These are phyloP conservation scores for Chrysosporium queenslandicum DNA, from an alignment of 2,329 filamentous ascomycete species.

Conservation along the genomic window DNA sequence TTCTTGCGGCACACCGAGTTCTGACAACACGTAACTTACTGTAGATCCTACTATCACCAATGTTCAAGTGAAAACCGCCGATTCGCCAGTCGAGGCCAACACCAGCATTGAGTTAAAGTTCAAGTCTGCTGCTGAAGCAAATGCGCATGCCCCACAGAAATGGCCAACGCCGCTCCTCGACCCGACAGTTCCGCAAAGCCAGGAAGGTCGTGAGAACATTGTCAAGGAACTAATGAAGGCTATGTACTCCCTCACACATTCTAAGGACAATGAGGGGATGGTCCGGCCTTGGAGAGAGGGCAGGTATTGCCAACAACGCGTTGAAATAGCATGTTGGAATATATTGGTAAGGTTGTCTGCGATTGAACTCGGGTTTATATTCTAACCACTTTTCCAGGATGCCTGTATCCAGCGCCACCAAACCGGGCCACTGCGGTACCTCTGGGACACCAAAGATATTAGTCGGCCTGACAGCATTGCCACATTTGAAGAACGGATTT, in stretches of 20 bases:
- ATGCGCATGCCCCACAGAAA: constrained; percentile 13
- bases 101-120: constrained; percentile 16
- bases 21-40: background rate
- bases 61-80: background rate
- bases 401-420: constrained; percentile 22
- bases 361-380: background rate
- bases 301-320: constrained; percentile 19
- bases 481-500: constrained; percentile 21
- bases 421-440: constrained; percentile 22
- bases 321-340: constrained; percentile 29
- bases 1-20: no score
- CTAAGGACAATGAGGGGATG: constrained; percentile 27
- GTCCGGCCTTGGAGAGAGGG: constrained; percentile 24
- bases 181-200: constrained; percentile 22
- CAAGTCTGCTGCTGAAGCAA: constrained; percentile 19
- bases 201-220: constrained; percentile 20
- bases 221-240: constrained; percentile 26
- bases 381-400: constrained; percentile 17
- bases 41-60: background rate
- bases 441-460: constrained; percentile 20
- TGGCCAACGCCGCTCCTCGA: constrained; percentile 16
- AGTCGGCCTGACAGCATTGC: constrained; percentile 14
- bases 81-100: background rate
- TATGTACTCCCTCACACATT: constrained; percentile 24
- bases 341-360: constrained; percentile 21